Base-by-base conservation (phyloP, 2,329 filamentous ascomycete species). In the Pseudopithomyces chartarum region DNA sequence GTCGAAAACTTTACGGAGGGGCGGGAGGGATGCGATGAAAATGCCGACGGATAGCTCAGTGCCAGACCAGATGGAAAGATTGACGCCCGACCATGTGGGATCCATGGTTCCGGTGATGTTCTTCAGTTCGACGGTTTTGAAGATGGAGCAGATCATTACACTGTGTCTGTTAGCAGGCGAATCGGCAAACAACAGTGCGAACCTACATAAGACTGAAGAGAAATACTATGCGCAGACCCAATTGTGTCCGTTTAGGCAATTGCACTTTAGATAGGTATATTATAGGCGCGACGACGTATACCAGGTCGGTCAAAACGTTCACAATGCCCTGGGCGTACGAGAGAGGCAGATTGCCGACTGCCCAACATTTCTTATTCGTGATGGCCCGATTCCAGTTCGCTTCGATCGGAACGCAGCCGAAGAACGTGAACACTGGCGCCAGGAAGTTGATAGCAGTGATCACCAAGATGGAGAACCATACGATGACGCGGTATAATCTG, bases 121-220 rank as follows among this genome's bases (percentile, higher is more conserved):
- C 5, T 62, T 62, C 3, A 71, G 59, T 48, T 70, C 64, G 26
- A 66, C 57, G 6, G 64, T 65, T 34, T 71, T 71, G 60, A 71
- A 69, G 3, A 70, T 63, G 10, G 66, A 68, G 49, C 67, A 70
- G 17, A 71, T 58, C 1, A 65, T 71, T 6, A 64, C 67, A 8
- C 69, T 70, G 29, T 17, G 40, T n/a, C 20, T n/a, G 2, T 46
- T 19, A 46, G 43, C 17, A 17, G 15, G n/a, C 15, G 23, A n/a
- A 19, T 5, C 43, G 10, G 4, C 13, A 12, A 19, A n/a, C 6
- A 6, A 3, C 12, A 11, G 26, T 13, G 23, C 8, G 10, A 0
- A 58, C 70, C 60, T 60, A 71, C 70, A 67, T 58, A 11, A 73
- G 58, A 58, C 68, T 64, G 22, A 73, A 57, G 8, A 71, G 57